Base-by-base conservation (phyloP, 2,329 filamentous ascomycete genomes). In the Orbilia brochopaga region DNA sequence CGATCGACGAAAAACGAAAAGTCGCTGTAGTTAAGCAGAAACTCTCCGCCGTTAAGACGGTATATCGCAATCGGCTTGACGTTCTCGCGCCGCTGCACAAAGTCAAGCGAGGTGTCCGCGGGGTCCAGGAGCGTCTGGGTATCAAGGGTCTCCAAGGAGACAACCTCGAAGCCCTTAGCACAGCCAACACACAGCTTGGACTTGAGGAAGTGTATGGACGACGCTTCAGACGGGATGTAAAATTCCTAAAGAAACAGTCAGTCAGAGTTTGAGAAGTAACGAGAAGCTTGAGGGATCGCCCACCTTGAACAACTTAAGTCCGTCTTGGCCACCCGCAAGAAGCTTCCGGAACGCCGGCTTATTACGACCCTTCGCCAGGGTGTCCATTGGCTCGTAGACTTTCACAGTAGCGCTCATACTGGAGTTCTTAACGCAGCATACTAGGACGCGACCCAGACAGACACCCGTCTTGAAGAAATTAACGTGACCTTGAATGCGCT, bases 1-100 rank as follows among this genome's bases (percentile, higher is more conserved):
- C 94, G 87, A 81, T 99, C 97, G 78, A 99, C 94, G 78, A 97
- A 99, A 86, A 99, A 99, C 11, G 91, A 96, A 81, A 97, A 99
- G 79, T 99, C 94, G 2, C 91, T 94, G 81, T 99, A 99, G 80
- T 97, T 97, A 74, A 99, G 87, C 76, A 99, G 81, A 83, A 99
- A 99, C 79, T 99, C 94, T 10, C 69, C 69, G 79, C 93, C 92
- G 76, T 95, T 95, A 78, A 97, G 88, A 51, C 94, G 90, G 80
- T 99, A 95, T 75, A 99, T 97, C 78, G 97, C 93, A 74, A 99
- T 95, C 1, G 94, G 93, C 79, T 90, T 92, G 77, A 94, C 91
- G 77, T 91, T 91, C 80, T 97, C 93, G 79, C 94, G 94, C 67
- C 92, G 87, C 21, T 92, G 90, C 55, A 99, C 93, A 78, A 99